Base-by-base conservation (phyloP, 805 yeast species). In the Metschnikowia arizonensis region DNA sequence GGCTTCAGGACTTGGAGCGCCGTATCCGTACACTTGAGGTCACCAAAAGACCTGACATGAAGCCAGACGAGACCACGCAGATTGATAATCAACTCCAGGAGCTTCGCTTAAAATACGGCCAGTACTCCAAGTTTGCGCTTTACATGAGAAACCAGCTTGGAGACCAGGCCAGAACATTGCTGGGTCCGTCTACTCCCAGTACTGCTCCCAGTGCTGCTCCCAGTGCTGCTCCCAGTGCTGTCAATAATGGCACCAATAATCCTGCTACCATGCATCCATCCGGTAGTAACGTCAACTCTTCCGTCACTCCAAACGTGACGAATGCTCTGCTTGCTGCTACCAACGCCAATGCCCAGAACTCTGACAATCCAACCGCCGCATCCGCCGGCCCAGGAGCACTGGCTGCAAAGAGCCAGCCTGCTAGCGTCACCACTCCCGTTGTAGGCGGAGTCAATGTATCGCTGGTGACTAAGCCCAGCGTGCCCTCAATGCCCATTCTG, bases 401-500 rank as follows among this genome's bases (percentile, higher is more conserved):
- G 10, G 32, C 14, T 5, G 44, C 24, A 21, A 50, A 35, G 26
- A 42, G 45, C 30, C 49, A 33, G 17, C 41, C 48, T 24, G 45
- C 43, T 6, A 40, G 47, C 8, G 42, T 52, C 15, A 50, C 47
- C 33, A 54, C 51, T 12, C 47, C 50, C 3, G 41, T 48, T n/a
- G 49, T 42, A 2, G 50, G 56, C 2, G 57, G 57, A 11, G 52
- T 68, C 33, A 68, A 66, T 44, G 60, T 69, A 28, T 55, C 67
- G 21, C 74, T 67, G 42, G 67, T 66, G 29, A 73, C 76, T 21
- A 75, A 78, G 47, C 76, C 83, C 17, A 66, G 76, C 37, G 79
- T 76, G 24, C 87, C 88, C 1, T 74, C 82, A n/a, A 71, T 83
- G 29, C 85, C 87, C 1, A 83, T 91, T 32, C 83, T 96, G 1